Base-by-base conservation (phyloP, 352 stramenopile species). In the Blastocystis sp. region DNA sequence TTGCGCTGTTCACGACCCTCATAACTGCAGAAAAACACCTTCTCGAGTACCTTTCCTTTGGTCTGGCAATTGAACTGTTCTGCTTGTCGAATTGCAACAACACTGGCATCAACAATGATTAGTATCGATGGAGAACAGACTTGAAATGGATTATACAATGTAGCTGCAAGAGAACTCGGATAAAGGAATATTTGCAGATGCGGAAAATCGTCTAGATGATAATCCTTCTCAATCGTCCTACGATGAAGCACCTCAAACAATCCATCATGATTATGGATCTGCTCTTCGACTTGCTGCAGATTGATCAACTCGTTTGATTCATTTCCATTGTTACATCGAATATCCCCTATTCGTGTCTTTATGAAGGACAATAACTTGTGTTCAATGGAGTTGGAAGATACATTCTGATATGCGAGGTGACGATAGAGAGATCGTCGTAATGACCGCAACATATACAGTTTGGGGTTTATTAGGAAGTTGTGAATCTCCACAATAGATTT, bases 21-120 rank as follows among this genome's bases (percentile, higher is more conserved):
- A 24, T 83, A 66, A 49, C 71, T 51, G 71, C 27, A 83, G 54
- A 83, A 83, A 24, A 51, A 65, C 21, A 83, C 24, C 6, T 46
- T 27, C 12, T 65, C 16, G 16, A 83, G 27, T 7, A 19, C 32
- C 24, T 19, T n/a, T 14, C 71, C 71, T 27, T 65, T 63, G 21
- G 14, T 63, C 14, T 42, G 24, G 9, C 19, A 61, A 29, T 83
- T 29, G 71, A 66, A 83, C 29, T 67, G 49, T 24, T 83, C 71
- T 19, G 46, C 71, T 56, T 83, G 46, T 19, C 71, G 42, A 3
- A 83, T 42, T 3, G 71, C 16, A 1, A 46, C 32, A 14, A 83
- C 1, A 43, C 46, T 83, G 0, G 71, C 71, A 43, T 83, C 71
- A 27, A 83, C 71, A 27, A 83, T 32, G 1, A 83, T 37, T 14